A percentile compares a stretch with the other conserved stretches of the same genome.
phyloP scores from a whole-genome alignment of 2,329 filamentous ascomycete genomes.

The Phaeosphaeriaceae sp. region DNA sequence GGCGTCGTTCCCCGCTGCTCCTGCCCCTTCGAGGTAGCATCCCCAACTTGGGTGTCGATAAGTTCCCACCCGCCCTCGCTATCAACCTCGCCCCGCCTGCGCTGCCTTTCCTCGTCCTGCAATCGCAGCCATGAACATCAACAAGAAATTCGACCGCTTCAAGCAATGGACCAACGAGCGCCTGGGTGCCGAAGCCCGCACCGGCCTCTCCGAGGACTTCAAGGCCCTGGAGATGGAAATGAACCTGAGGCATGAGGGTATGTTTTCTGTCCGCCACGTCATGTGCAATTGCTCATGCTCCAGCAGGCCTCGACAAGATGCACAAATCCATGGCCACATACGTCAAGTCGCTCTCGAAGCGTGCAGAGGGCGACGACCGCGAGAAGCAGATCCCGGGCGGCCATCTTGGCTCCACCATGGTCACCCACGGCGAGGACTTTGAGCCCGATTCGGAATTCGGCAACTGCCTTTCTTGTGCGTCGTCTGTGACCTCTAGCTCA shows the following conservation, averaged over 20 bases:
- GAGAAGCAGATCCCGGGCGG: constrained; percentile 84
- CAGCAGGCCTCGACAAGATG: constrained; percentile 83
- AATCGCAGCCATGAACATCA: constrained; percentile 62
- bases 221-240: constrained; percentile 89
- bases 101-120: constrained; percentile 11
- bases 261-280: constrained; percentile 50
- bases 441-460: constrained; percentile 90
- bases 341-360: constrained; percentile 85
- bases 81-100: constrained; percentile 21
- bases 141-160: constrained; percentile 92
- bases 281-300: constrained; percentile 9
- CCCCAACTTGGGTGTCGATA: constrained; percentile 19
- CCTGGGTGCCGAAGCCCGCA: constrained; percentile 92
- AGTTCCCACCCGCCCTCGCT: constrained; percentile 22
- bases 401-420: constrained; percentile 84
- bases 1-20: constrained; percentile 9
- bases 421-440: constrained; percentile 89
- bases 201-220: constrained; percentile 87
- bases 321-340: constrained; percentile 86
- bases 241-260: constrained; percentile 86
- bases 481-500: neutral
- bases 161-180: constrained; percentile 98
- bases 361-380: constrained; percentile 83
- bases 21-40: constrained; percentile 15
- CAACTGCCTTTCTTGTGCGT: constrained; percentile 76